Base-by-base conservation (phyloP, 2,329 filamentous ascomycete species). In the Xylariaceae sp. region DNA sequence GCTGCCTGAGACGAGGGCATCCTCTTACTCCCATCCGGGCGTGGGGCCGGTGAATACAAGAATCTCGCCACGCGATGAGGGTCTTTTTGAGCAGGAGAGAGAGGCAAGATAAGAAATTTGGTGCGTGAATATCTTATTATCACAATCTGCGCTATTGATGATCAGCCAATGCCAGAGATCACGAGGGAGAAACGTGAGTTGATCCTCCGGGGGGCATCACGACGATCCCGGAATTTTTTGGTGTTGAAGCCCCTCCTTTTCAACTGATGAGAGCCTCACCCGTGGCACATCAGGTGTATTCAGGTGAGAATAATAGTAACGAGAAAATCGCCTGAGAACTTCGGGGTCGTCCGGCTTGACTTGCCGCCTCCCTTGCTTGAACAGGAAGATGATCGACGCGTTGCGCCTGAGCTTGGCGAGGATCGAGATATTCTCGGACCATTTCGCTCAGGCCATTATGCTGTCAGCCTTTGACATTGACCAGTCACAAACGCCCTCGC, bases 311-410 rank as follows among this genome's bases (percentile, higher is more conserved):
- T 27, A n/a, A n/a, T n/a, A n/a, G n/a, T n/a, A 23, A 8, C 12
- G 20, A 16, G 4, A 40, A 39, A 27, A 23, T 17, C 38, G 34
- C 42, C 41, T 40, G 39, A 47, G 21, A 27, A 34, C 16, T n/a
- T n/a, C 11, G 25, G 23, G 38, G 41, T 47, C 38, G 37, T 38
- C 38, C 41, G 48, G 48, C 20, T 49, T 46, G 19, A 40, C 41
- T 34, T 48, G 36, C 50, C 45, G 48, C n/a, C 45, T 49, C 37
- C 37, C 22, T 19, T 8, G 35, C 47, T 50, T 47, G 6, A 50
- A 55, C 48, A 23, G 21, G 42, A 49, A 50, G 47, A 47, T 44
- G 57, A 60, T 60, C 57, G 50, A 48, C 57, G 42, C 22, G 22
- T 34, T 22, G 32, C 38, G 49, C 52, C 49, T 53, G 49, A 51